phyloP scores from a whole-genome alignment of 768 basidiomycete species.

The Lactarius psammicola region DNA sequence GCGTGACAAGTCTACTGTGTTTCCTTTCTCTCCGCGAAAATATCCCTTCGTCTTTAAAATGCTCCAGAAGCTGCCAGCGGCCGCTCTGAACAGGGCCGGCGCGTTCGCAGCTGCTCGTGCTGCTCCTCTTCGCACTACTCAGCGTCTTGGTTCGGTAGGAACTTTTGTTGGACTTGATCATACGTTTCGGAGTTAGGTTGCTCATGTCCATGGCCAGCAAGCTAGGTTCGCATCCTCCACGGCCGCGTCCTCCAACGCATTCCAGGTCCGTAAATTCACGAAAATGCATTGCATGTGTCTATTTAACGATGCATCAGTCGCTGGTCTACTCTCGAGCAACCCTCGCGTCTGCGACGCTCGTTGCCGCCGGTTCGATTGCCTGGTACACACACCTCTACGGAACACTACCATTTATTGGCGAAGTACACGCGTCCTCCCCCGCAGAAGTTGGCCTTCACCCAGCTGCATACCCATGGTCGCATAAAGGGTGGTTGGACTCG shows the following conservation, averaged over 20 bases:
- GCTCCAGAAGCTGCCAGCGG: conserved; percentile 79
- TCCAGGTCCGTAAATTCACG: conserved; percentile 53
- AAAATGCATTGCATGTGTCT: not conserved
- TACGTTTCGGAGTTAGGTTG: conserved; percentile 23
- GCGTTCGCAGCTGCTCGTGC: conserved; percentile 48
- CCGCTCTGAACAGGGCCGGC: conserved; percentile 61
- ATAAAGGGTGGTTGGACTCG: conserved; percentile 82
- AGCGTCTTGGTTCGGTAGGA: conserved; percentile 54
- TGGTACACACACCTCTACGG: conserved; percentile 98
- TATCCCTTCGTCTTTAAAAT: conserved; percentile 54
- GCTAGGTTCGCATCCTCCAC: conserved; percentile 72
- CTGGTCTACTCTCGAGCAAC: conserved; percentile 68
- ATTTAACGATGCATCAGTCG: conserved; percentile 43
- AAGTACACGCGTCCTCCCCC: conserved; percentile 89
- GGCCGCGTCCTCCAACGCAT: conserved; percentile 52
- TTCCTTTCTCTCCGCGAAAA: conserved; percentile 41
- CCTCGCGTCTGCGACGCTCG: conserved; percentile 68
- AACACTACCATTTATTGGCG: conserved; percentile 80
- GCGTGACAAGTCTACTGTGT: conserved; percentile 39
- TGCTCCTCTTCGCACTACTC: conserved; percentile 40
- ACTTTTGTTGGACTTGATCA: not conserved
- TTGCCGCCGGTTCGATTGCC: conserved; percentile 86
- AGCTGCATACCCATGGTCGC: conserved; percentile 83
- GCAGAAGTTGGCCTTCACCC: conserved; percentile 96
- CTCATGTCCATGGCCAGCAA: conserved; percentile 40